A percentile compares a stretch with the other conserved stretches of the same genome.
These are phyloP conservation scores for Fusarium verrucosum DNA, from an alignment of 2,329 filamentous ascomycete genomes.

Conservation along the genomic window DNA sequence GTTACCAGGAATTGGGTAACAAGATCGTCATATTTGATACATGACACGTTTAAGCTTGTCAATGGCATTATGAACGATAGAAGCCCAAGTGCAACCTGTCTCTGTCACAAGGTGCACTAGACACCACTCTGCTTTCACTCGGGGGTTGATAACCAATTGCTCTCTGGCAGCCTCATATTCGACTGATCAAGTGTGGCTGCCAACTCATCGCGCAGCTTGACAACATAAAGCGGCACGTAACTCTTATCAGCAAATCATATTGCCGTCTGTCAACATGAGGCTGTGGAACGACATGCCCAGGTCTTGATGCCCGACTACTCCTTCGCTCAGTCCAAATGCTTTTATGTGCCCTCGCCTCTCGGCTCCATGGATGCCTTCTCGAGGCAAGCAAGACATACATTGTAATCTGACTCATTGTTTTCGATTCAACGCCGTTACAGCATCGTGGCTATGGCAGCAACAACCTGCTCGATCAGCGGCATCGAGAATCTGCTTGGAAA, in stretches of 20 bases:
- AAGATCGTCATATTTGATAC: constrained; percentile 13
- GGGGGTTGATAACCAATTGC: constrained; percentile 7
- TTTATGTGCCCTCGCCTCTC: background rate
- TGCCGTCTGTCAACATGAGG: background rate
- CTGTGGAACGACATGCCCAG: background rate
- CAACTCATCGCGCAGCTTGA: constrained; percentile 12
- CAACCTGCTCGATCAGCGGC: constrained; percentile 35
- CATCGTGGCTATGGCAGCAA: constrained; percentile 38
- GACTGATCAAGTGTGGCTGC: background rate
- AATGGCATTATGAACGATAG: too few species aligned
- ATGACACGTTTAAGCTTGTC: constrained; percentile 8
- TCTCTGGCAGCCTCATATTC: background rate
- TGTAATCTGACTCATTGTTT: background rate
- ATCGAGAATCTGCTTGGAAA: constrained; percentile 34
- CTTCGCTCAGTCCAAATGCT: background rate
- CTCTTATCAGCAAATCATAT: background rate
- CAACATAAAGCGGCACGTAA: background rate
- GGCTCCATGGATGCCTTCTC: background rate
- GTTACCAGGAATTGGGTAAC: background rate
- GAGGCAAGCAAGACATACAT: background rate
- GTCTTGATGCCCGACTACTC: constrained; percentile 11
- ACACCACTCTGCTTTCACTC: background rate
- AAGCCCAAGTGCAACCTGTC: background rate
- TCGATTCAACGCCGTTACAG: background rate
- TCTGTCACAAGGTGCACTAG: background rate